phyloP scores from a whole-genome alignment of 139 green algal genomes.

The Micractinium conductrix region DNA sequence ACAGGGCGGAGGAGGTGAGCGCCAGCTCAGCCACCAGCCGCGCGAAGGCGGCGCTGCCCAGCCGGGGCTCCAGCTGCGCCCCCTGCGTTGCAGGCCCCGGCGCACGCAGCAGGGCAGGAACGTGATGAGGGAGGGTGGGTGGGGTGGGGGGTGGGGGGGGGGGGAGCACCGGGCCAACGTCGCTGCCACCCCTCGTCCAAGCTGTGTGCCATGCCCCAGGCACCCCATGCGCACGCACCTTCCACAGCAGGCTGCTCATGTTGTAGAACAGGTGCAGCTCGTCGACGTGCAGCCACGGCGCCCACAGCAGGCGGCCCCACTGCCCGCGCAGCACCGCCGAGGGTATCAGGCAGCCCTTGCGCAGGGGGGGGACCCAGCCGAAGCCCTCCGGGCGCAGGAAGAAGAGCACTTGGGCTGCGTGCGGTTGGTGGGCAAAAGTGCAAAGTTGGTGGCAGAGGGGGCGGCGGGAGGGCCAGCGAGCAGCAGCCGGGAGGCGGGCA shows the following conservation, averaged over 20 bases:
- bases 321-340: slow-evolving; percentile 49
- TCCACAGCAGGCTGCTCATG: slow-evolving; percentile 78
- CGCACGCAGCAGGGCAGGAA: neutral
- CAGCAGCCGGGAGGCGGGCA: neutral
- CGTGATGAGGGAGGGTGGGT: neutral
- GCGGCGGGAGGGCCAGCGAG: neutral
- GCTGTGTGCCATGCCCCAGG: too few relatives aligned
- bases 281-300: slow-evolving; percentile 72
- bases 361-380: slow-evolving; percentile 42
- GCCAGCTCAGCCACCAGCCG: slow-evolving; percentile 70
- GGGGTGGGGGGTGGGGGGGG: neutral
- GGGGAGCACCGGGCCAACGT: too few relatives aligned
- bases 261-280: slow-evolving; percentile 82
- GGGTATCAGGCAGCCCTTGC: neutral
- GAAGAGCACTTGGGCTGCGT: slow-evolving; percentile 48
- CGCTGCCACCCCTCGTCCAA: too few relatives aligned
- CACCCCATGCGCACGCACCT: slow-evolving; percentile 46
- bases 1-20: slow-evolving; percentile 50
- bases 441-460: neutral
- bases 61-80: slow-evolving; percentile 66
- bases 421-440: neutral
- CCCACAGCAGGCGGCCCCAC: slow-evolving; percentile 65
- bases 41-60: slow-evolving; percentile 60
- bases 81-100: slow-evolving; percentile 53
- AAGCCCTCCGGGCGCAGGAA: slow-evolving; percentile 29